These are phyloP conservation scores for Phytophthora sp. DNA, from an alignment of 352 stramenopile genomes.

Conservation along the genomic window DNA sequence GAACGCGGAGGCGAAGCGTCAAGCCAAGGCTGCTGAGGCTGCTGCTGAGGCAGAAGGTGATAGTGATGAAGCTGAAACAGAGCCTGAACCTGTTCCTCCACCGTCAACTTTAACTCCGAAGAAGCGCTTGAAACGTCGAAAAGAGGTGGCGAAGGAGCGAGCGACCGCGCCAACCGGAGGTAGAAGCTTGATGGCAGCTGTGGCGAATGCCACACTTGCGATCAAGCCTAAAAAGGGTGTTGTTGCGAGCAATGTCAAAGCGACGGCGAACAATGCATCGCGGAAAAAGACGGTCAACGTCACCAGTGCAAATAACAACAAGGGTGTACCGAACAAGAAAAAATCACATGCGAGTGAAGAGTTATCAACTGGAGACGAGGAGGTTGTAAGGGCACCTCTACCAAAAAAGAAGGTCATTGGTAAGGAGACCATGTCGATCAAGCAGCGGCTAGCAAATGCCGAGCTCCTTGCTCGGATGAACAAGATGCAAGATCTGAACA, in stretches of 20 bases:
- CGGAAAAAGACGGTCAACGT: constrained; percentile 8
- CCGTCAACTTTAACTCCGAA: constrained; percentile 21
- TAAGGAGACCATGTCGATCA: constrained; percentile 45
- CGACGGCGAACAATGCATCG: not conserved
- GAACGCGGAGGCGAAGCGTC: constrained; percentile 43
- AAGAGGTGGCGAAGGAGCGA: constrained; percentile 27
- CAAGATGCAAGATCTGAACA: constrained; percentile 68
- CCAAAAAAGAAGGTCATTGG: constrained; percentile 23
- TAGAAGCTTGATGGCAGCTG: constrained; percentile 22
- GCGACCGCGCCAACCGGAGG: not conserved
- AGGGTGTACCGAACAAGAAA: constrained; percentile 1
- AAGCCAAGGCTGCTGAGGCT: constrained; percentile 30
- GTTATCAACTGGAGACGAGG: constrained; percentile 2
- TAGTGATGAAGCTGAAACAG: constrained; percentile 22
- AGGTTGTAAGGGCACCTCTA: not conserved
- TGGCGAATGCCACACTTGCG: constrained; percentile 16
- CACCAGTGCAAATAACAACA: not conserved
- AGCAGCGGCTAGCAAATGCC: constrained; percentile 53
- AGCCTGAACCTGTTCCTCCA: constrained; percentile 26
- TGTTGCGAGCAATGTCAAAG: constrained; percentile 1
- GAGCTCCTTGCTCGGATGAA: constrained; percentile 55
- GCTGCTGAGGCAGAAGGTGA: constrained; percentile 28
- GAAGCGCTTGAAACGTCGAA: constrained; percentile 47
- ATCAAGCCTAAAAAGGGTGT: constrained; percentile 13
- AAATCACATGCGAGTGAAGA: constrained; percentile 5